phyloP scores from a whole-genome alignment of 2,329 filamentous ascomycete species.

The Blastomyces percursus region DNA sequence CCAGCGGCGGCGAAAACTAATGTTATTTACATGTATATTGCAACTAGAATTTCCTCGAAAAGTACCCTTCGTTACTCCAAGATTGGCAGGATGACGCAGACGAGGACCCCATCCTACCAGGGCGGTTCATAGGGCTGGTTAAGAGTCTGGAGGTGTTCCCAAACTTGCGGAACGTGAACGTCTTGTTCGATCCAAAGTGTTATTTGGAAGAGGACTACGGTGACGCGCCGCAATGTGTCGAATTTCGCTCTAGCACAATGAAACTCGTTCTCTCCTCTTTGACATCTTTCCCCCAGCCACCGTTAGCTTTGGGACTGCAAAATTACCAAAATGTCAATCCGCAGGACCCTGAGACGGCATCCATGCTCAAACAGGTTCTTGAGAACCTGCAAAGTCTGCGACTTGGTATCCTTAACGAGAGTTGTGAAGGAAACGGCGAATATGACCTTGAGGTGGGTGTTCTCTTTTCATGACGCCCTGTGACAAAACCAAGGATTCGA shows the following conservation, averaged over 20 bases:
- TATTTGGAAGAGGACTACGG: background rate
- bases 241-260: background rate
- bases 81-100: background rate
- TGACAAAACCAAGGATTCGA: background rate
- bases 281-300: background rate
- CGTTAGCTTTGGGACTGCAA: background rate
- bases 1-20: background rate
- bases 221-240: background rate
- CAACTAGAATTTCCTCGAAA: background rate
- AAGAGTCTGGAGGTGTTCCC: background rate
- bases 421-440: background rate
- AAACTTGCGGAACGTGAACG: background rate
- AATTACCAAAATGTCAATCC: conserved; percentile 3
- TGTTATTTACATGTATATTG: background rate
- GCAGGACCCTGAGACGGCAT: background rate
- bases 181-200: background rate
- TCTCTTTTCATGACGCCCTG: background rate
- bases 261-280: background rate
- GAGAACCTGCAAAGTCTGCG: background rate
- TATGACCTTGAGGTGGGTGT: background rate
- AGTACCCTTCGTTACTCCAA: background rate
- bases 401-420: conserved; percentile 2
- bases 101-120: background rate
- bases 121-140: background rate
- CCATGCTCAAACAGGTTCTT: background rate